Conservation (phyloP, 2,329 filamentous ascomycete species). For the Stromatinia cepivora region DNA sequence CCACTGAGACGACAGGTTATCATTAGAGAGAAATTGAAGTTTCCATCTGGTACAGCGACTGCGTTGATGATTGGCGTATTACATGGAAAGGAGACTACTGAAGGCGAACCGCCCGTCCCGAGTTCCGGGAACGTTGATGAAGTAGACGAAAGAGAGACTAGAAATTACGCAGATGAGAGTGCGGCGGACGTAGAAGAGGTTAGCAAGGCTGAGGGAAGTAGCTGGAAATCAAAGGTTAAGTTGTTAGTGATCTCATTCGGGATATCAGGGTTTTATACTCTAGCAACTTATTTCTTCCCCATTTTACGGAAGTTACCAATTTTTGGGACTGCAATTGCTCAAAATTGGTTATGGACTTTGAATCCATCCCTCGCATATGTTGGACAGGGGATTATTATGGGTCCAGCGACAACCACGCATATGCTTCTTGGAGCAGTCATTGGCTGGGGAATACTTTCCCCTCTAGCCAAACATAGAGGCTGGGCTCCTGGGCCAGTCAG, state of each 20-base stretch:
- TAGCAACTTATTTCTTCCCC: conserved; percentile 88
- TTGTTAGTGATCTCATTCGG: conserved; percentile 56
- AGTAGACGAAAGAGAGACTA: background rate
- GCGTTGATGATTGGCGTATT: conserved; percentile 89
- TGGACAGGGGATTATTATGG: conserved; percentile 98
- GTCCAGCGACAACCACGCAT: conserved; percentile 87
- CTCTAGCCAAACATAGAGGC: conserved; percentile 77
- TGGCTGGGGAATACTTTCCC: conserved; percentile 89
- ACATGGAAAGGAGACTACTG: conserved; percentile 60
- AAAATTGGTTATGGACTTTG: conserved; percentile 89
- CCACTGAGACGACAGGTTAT: conserved; percentile 89
- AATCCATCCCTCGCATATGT: conserved; percentile 98
- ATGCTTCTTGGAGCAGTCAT: conserved; percentile 90
- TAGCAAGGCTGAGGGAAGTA: conserved; percentile 32
- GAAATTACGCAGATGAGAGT: conserved; percentile 22
- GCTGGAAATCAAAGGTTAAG: conserved; percentile 41
- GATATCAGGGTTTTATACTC: conserved; percentile 66
- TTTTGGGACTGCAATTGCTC: conserved; percentile 72
- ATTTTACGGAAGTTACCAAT: conserved; percentile 82
- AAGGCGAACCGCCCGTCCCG: conserved; percentile 25
- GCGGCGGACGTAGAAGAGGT: conserved; percentile 34
- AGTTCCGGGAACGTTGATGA: conserved; percentile 10
- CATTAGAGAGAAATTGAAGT: conserved; percentile 86
- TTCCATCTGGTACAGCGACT: conserved; percentile 93
- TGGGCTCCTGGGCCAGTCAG: conserved; percentile 88